These are phyloP conservation scores for Linanthus parryae DNA, from an alignment of 148 eudicot species.

Conservation along the genomic window DNA sequence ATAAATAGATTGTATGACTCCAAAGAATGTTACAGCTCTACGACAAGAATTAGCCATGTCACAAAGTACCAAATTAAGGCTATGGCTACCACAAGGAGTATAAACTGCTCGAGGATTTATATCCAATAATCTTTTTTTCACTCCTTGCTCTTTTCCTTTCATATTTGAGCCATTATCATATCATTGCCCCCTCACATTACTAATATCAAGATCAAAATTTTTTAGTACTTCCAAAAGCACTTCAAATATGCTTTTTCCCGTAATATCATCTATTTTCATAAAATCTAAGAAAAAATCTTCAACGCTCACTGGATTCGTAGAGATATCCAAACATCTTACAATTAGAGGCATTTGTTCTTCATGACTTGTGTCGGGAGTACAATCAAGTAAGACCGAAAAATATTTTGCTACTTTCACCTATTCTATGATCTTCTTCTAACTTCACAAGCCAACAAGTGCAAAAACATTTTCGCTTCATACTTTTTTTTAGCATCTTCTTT, in stretches of 20 bases:
- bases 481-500: neutral
- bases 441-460: too few relatives aligned
- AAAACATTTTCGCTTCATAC: too few relatives aligned
- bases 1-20: neutral
- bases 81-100: neutral
- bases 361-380: constrained; percentile 9
- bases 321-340: constrained; percentile 1
- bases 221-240: neutral
- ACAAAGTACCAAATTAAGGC: neutral
- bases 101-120: neutral
- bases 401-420: constrained; percentile 11
- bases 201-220: neutral
- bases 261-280: constrained; percentile 3
- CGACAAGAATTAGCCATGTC: neutral
- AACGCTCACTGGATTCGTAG: neutral
- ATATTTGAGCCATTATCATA: neutral
- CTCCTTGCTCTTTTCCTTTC: neutral
- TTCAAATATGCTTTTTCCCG: neutral
- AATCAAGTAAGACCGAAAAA: constrained; percentile 8
- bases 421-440: too few relatives aligned
- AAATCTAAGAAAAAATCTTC: neutral
- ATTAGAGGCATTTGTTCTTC: constrained; percentile 8
- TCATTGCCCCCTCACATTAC: neutral
- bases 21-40: neutral
- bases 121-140: neutral